phyloP scores from a whole-genome alignment of 2,329 filamentous ascomycete species.

The Ophiostoma ulmi region DNA sequence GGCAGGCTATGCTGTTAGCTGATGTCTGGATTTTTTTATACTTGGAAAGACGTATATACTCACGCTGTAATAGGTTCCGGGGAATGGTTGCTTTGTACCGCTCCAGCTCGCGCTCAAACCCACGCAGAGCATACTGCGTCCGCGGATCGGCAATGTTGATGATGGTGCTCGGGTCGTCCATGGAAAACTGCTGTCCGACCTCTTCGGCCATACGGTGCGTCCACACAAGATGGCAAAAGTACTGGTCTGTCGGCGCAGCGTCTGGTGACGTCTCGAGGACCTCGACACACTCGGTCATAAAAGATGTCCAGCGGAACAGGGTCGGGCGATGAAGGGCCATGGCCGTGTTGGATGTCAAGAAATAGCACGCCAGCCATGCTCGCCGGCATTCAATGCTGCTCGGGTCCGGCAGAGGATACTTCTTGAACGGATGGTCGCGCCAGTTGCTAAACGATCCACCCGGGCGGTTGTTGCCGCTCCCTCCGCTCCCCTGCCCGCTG shows the following conservation, averaged over 20 bases:
- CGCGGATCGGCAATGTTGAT: slow-evolving; percentile 57
- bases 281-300: slow-evolving; percentile 57
- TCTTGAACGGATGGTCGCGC: slow-evolving; percentile 42
- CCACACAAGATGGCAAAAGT: slow-evolving; percentile 55
- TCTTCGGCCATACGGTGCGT: slow-evolving; percentile 63
- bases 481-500: neutral
- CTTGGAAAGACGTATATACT: neutral
- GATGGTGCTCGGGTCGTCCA: slow-evolving; percentile 56
- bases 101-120: slow-evolving; percentile 60
- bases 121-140: slow-evolving; percentile 59
- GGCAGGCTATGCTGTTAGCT: slow-evolving; percentile 36
- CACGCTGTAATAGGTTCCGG: slow-evolving; percentile 44
- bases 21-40: neutral
- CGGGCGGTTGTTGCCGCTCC: neutral
- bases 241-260: slow-evolving; percentile 52
- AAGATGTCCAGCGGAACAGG: slow-evolving; percentile 55
- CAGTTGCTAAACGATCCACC: slow-evolving; percentile 30
- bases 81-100: slow-evolving; percentile 54
- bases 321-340: slow-evolving; percentile 59
- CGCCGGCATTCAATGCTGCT: slow-evolving; percentile 52
- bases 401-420: slow-evolving; percentile 45
- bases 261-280: slow-evolving; percentile 51
- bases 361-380: slow-evolving; percentile 56
- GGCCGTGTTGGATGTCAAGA: slow-evolving; percentile 53
- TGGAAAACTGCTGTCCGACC: slow-evolving; percentile 59